Conservation (phyloP, 805 yeast genomes). For the Wickerhamiella kurtzmanii region DNA sequence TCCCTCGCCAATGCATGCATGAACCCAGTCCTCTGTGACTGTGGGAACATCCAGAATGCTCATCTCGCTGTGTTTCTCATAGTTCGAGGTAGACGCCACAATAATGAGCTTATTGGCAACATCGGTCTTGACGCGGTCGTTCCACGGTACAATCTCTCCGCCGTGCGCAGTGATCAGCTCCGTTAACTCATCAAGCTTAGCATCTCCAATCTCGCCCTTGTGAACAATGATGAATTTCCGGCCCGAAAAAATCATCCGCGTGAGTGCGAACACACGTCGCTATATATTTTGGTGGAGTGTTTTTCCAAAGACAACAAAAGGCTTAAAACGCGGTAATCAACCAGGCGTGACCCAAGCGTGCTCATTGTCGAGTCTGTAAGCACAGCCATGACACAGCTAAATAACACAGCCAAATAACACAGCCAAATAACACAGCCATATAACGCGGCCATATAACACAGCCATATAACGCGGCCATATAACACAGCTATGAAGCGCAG, state of each 20-base stretch:
- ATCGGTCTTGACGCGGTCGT: conserved; percentile 17
- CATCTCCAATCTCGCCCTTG: conserved; percentile 3
- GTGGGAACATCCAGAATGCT: conserved; percentile 48
- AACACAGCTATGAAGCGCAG: too few relatives aligned
- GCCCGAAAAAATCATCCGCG: conserved; percentile 13
- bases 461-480: too few relatives aligned
- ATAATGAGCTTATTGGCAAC: conserved; percentile 29
- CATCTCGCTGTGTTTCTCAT: conserved; percentile 38
- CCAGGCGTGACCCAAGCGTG: too few relatives aligned
- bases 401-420: too few relatives aligned
- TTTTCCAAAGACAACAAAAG: too few relatives aligned
- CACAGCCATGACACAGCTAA: too few relatives aligned
- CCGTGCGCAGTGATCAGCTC: conserved; percentile 12
- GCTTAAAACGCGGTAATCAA: too few relatives aligned
- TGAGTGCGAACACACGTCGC: background rate
- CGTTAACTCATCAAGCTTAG: conserved; percentile 7
- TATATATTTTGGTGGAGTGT: background rate
- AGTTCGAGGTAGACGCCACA: conserved; percentile 38
- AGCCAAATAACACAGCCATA: too few relatives aligned
- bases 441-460: too few relatives aligned
- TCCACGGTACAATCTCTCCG: conserved; percentile 19
- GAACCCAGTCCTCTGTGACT: conserved; percentile 49
- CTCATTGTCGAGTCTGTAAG: too few relatives aligned
- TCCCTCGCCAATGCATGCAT: conserved; percentile 31
- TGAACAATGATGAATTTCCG: conserved; percentile 16